Base-by-base conservation (phyloP, 1,284 basidiomycete species). In the Ganoderma leucocontextum region DNA sequence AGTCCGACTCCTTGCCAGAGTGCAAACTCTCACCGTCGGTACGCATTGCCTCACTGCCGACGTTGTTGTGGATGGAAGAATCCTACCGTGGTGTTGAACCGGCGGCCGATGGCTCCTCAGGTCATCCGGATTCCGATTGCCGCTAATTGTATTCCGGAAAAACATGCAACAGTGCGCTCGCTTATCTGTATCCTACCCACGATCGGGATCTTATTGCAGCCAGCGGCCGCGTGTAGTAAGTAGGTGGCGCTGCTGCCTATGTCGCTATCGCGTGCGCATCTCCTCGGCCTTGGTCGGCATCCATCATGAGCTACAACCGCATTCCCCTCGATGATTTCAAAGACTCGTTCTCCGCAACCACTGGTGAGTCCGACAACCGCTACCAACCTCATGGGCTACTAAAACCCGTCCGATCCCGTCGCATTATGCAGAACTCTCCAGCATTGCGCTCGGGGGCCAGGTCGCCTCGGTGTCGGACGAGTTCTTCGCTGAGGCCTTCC, bases 401-500 rank as follows among this genome's bases (percentile, higher is more conserved):
- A 39, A 60, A 22, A 41, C 35, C 47, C 13, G n/a, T 52, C 47
- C 47, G 36, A 39, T 60, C 41, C 44, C 67, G 36, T 59, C 62
- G 60, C 58, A 62, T 22, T 25, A 29, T 29, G 2, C 63, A 95
- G 98, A 99, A 80, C 87, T 99, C 33, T 98, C 97, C 22, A 95
- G 93, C 73, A 90, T 91, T 19, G 91, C 92, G 0, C 84, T 99
- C 15, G 97, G 96, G 33, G 96, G 91, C 13, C 80, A 85, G 66
- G 85, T 98, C 70, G 79, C 93, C 39, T 84, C 87, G 9, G 91
- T 93, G 65, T 98, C 95, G 6, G 97, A 99, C 80, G 96, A 99
- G 73, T 99, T 99, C 85, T 99, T 99, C 77, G 96, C 95, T 12
- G 89, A 91, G 72, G 95, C 94, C 0, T 87, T 83, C 69, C 92